phyloP scores from a whole-genome alignment of 129 eudicot genomes.

The Ambrosia artemisiifolia region DNA sequence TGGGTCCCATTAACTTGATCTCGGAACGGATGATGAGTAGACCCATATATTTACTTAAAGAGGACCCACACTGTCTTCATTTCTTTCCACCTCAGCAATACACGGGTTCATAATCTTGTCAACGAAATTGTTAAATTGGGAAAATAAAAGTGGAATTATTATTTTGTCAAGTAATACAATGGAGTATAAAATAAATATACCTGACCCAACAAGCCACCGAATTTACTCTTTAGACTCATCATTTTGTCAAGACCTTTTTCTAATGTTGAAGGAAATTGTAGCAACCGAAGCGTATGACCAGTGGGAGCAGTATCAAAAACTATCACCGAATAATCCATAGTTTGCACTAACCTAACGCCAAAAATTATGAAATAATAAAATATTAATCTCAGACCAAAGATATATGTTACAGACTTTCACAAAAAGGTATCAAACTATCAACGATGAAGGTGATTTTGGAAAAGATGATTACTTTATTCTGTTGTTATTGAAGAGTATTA shows the following conservation, averaged over 20 bases:
- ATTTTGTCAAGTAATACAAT: neutral
- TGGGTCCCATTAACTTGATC: neutral
- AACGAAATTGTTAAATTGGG: neutral
- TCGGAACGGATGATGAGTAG: neutral
- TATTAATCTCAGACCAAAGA: neutral
- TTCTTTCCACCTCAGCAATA: neutral
- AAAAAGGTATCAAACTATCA: neutral
- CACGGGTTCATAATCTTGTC: neutral
- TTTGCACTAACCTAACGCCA: conserved; percentile 73
- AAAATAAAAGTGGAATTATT: neutral
- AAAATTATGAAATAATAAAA: neutral
- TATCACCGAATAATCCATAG: conserved; percentile 95
- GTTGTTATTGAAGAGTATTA: neutral
- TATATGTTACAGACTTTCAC: neutral
- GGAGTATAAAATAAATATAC: conserved; percentile 27
- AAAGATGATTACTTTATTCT: neutral
- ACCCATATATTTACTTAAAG: neutral
- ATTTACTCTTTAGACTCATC: conserved; percentile 84
- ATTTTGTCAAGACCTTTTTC: conserved; percentile 89
- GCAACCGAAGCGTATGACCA: conserved; percentile 92
- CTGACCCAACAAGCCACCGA: conserved; percentile 94
- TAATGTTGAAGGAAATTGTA: conserved; percentile 92
- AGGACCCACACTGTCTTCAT: neutral
- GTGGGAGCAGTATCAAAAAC: conserved; percentile 99
- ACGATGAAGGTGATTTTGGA: neutral